phyloP scores from a whole-genome alignment of 1,139 yeast species.

The Chernovozyma aurita region DNA sequence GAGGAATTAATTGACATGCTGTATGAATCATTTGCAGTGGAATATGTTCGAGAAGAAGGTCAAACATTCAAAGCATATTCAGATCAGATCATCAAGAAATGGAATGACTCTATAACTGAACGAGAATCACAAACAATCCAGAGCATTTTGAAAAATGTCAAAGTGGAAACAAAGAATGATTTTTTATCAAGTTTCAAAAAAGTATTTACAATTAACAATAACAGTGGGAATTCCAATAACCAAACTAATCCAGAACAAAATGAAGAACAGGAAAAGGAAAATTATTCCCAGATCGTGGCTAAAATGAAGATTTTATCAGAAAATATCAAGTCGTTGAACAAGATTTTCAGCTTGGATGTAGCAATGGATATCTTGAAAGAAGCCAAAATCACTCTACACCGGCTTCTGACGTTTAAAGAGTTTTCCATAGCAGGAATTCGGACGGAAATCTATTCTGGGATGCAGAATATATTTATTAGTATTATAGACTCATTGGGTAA shows the following conservation, averaged over 20 bases:
- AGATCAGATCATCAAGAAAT: constrained; percentile 22
- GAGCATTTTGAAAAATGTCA: constrained; percentile 36
- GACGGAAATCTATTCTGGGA: constrained; percentile 28
- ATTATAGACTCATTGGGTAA: constrained; percentile 63
- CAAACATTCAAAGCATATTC: constrained; percentile 24
- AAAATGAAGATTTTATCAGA: constrained; percentile 42
- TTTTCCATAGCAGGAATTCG: constrained; percentile 31
- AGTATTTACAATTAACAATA: constrained; percentile 44
- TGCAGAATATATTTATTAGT: constrained; percentile 61
- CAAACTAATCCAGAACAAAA: constrained; percentile 11
- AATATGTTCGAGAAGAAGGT: constrained; percentile 47
- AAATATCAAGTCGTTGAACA: constrained; percentile 37
- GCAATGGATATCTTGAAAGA: constrained; percentile 35
- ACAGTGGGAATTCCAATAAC: no score
- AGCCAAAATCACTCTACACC: constrained; percentile 31
- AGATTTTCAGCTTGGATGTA: constrained; percentile 38
- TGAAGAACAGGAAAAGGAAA: constrained; percentile 16
- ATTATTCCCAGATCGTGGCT: constrained; percentile 39
- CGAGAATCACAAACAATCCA: constrained; percentile 40
- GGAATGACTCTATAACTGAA: constrained; percentile 32
- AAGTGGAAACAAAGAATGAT: constrained; percentile 40
- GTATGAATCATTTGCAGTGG: constrained; percentile 43
- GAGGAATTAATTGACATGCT: constrained; percentile 44
- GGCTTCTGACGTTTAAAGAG: constrained; percentile 30
- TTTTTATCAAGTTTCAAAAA: constrained; percentile 58